These are phyloP conservation scores for Alloascoidea hylecoeti DNA, from an alignment of 805 yeast species.

Conservation along the genomic window DNA sequence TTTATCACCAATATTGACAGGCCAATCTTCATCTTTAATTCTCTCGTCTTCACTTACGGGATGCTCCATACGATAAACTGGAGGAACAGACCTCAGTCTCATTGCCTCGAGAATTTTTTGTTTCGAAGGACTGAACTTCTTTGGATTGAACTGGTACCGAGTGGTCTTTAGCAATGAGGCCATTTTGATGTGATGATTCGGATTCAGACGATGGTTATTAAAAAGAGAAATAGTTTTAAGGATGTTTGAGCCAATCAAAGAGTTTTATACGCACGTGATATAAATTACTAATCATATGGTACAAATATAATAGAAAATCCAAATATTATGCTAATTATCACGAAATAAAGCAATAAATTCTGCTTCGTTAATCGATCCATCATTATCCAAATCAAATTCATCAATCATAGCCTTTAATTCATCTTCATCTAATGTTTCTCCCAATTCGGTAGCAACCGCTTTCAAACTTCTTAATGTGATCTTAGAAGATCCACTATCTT, in stretches of 20 bases:
- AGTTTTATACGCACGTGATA: constrained; percentile 2
- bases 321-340: constrained; percentile 29
- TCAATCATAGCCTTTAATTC: constrained; percentile 95
- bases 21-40: constrained; percentile 37
- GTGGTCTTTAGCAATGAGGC: constrained; percentile 4
- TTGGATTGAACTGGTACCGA: constrained; percentile 4
- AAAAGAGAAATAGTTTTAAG: not conserved
- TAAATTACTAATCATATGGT: not conserved
- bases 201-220: not conserved
- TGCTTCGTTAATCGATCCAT: constrained; percentile 85
- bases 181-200: constrained; percentile 2
- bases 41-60: constrained; percentile 21
- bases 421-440: constrained; percentile 84
- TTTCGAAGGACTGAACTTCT: constrained; percentile 9
- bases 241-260: not conserved
- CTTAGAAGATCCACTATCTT: constrained; percentile 78
- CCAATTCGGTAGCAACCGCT: constrained; percentile 83
- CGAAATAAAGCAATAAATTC: constrained; percentile 85
- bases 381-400: constrained; percentile 92
- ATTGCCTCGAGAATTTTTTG: constrained; percentile 7
- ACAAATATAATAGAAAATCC: no score
- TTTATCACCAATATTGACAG: constrained; percentile 60
- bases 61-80: constrained; percentile 10
- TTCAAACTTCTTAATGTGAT: constrained; percentile 68
- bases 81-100: constrained; percentile 9